phyloP scores from a whole-genome alignment of 768 basidiomycete genomes.

The Phylloporus sp. region DNA sequence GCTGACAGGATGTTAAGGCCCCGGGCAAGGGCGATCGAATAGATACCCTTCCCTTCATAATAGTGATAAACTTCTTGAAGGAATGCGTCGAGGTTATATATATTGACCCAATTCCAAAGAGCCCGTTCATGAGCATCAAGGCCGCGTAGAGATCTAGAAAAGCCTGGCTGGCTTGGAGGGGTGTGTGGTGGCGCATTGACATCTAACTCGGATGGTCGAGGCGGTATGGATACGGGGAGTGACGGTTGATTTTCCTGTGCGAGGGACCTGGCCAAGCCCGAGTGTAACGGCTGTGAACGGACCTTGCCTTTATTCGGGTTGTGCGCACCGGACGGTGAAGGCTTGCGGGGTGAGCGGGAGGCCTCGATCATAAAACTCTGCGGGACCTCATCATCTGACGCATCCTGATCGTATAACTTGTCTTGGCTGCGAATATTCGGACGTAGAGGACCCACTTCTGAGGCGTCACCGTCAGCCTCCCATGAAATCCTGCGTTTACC shows the following conservation, averaged over 20 bases:
- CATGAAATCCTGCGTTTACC: conserved; percentile 56
- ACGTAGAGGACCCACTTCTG: conserved; percentile 55
- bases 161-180: conserved; percentile 18
- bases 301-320: conserved; percentile 34
- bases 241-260: conserved; percentile 37
- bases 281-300: conserved; percentile 52
- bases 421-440: conserved; percentile 74
- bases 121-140: conserved; percentile 86
- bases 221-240: conserved; percentile 48
- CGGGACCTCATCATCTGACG: conserved; percentile 81
- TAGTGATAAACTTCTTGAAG: conserved; percentile 94
- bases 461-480: conserved; percentile 49
- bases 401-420: conserved; percentile 52
- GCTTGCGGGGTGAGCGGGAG: conserved; percentile 38
- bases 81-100: conserved; percentile 94
- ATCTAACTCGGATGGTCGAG: conserved; percentile 62
- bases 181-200: conserved; percentile 30
- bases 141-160: conserved; percentile 55
- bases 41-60: conserved; percentile 96
- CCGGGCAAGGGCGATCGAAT: conserved; percentile 86
- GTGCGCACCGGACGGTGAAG: conserved; percentile 26
- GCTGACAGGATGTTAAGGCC: conserved; percentile 94
- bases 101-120: conserved; percentile 99
- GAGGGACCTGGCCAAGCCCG: conserved; percentile 39
- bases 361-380: conserved; percentile 86